These are phyloP conservation scores for Dendrobium nobile DNA, from an alignment of 106 monocot genomes.

Conservation along the genomic window DNA sequence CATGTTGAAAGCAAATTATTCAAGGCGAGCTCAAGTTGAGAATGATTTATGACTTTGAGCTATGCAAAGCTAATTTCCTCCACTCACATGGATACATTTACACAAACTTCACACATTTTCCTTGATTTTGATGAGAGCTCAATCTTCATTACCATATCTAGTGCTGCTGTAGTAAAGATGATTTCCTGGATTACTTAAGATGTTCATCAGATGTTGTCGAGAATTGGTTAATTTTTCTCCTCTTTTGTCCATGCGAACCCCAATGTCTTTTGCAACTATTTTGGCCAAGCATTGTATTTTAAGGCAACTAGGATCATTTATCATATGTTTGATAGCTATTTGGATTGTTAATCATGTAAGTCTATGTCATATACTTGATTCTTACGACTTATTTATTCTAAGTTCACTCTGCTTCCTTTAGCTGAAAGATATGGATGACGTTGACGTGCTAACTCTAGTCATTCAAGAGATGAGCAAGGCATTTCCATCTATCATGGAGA, in stretches of 20 bases:
- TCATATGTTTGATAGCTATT: neutral
- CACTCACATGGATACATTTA: neutral
- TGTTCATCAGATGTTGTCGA: neutral
- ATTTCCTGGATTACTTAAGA: neutral
- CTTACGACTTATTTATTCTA: slow-evolving; percentile 6
- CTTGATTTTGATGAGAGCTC: neutral
- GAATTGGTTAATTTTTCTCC: neutral
- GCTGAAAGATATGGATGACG: slow-evolving; percentile 90
- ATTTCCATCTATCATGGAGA: slow-evolving; percentile 89
- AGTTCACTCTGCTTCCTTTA: slow-evolving; percentile 30
- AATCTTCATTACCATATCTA: neutral
- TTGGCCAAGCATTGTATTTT: neutral
- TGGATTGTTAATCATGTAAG: neutral
- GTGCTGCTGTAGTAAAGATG: neutral
- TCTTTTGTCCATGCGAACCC: neutral
- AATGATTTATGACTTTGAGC: neutral
- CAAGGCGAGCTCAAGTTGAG: neutral
- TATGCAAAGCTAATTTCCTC: neutral
- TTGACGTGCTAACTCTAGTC: slow-evolving; percentile 83
- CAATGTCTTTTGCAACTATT: neutral
- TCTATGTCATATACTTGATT: neutral
- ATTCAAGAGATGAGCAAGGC: slow-evolving; percentile 99
- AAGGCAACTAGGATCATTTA: neutral
- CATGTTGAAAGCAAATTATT: neutral
- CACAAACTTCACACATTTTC: neutral